Conservation (phyloP, 1,284 basidiomycete species). For the Chondrostereum purpureum region DNA sequence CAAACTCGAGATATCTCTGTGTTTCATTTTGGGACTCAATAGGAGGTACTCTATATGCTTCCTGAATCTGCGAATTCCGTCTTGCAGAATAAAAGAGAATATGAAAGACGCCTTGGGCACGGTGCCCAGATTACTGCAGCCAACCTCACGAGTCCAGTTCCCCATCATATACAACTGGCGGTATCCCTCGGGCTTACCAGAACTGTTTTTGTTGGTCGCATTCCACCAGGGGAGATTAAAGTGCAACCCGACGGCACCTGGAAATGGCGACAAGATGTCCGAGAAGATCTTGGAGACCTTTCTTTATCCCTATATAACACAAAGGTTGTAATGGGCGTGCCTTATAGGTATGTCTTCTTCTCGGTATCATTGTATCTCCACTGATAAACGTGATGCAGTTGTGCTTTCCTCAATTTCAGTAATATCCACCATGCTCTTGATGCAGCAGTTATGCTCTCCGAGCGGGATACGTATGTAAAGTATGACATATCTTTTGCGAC, state of each 20-base stretch:
- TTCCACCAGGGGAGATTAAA: background rate
- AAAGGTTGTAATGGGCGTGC: background rate
- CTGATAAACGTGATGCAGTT: background rate
- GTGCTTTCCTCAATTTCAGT: background rate
- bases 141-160: background rate
- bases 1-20: no score
- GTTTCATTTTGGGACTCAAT: no score
- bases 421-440: background rate
- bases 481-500: background rate
- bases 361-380: no score
- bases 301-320: background rate
- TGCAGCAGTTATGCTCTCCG: background rate
- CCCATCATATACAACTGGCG: background rate
- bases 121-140: background rate
- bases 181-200: background rate
- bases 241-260: background rate
- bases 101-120: no score
- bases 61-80: no score
- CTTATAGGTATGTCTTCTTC: background rate
- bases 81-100: no score
- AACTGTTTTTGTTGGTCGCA: conserved; percentile 2
- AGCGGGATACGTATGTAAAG: background rate
- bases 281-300: background rate
- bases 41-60: no score
- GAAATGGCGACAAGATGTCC: background rate